Evolutionary conservation across 2,329 filamentous ascomycete species (phyloP), one percentile per base, ranked within the genome.

Genomic region (Paraconiothyrium brasiliense): DNA sequence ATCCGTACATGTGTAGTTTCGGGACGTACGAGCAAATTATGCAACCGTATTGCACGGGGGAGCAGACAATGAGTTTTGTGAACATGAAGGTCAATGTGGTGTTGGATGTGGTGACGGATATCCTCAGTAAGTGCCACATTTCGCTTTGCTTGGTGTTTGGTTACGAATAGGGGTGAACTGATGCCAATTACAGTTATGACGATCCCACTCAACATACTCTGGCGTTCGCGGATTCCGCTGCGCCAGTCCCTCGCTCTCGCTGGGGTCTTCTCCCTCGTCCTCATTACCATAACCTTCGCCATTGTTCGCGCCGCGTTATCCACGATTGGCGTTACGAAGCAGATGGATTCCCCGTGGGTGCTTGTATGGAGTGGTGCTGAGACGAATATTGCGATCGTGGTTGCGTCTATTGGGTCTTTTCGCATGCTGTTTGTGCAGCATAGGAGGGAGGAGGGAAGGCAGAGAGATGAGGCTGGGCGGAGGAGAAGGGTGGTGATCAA

Each of bases 151-250:
- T 30, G 27, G 27, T 30, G 27, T 30, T 4, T 30, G 27, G 27
- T 30, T 6, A 30, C 27, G 27, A 30, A 4, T 30, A 30, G 27
- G 27, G 27, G 6, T 2, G 6, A 30, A 16, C 37, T 58, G 14
- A 43, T 14, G 43, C 4, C 6, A 35, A 2, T 24, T 13, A 5
- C 47, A 65, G 63, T 65, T 41, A 51, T 63, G 50, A 50, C 54
- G 4, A 61, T 67, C n/a, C 60, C 64, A 0, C 32, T 63, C 30
- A 49, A 16, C 39, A 61, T 67, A 22, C 57, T 67, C n/a, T 63
- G 58, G 59, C 51, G 50, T 5, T 52, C 61, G 1, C 37, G 55
- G 2, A 55, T 68, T n/a, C 16, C 44, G 1, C 22, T 41, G 4
- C 13, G 52, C 6, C 44, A 59, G n/a, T 58, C 57, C 22, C 46